These are phyloP conservation scores for Rubus idaeus DNA, from an alignment of 306 rosid genomes.

Conservation along the genomic window DNA sequence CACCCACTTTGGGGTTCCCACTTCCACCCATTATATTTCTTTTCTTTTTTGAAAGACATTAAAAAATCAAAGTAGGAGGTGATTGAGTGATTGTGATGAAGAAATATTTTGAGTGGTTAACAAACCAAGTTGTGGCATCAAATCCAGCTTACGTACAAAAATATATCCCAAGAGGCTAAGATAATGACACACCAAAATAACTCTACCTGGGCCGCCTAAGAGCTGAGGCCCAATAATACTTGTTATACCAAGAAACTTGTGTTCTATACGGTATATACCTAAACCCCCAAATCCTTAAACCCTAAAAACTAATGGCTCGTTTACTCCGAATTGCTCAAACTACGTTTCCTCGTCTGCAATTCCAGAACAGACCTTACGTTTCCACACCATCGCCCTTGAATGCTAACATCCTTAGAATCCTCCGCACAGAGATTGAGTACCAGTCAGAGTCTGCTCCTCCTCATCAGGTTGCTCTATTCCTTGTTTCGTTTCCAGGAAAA, in stretches of 20 bases:
- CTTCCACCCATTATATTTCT: not conserved
- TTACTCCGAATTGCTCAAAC: constrained; percentile 43
- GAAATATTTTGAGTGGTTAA: too few species aligned
- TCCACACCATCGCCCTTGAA: constrained; percentile 58
- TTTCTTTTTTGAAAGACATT: not conserved
- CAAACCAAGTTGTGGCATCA: too few species aligned
- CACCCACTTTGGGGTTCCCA: not conserved
- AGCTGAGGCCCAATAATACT: not conserved
- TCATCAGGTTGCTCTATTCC: constrained; percentile 48
- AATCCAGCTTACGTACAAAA: too few species aligned
- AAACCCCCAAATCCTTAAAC: constrained; percentile 22
- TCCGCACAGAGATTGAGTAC: constrained; percentile 61
- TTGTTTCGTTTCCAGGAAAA: constrained; percentile 13
- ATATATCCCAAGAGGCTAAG: too few species aligned
- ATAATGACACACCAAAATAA: too few species aligned
- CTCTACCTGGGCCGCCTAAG: not conserved
- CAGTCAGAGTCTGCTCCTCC: constrained; percentile 64
- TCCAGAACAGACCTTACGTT: constrained; percentile 23
- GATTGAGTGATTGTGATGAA: not conserved
- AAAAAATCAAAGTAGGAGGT: not conserved
- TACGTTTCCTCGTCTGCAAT: constrained; percentile 21
- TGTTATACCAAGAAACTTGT: not conserved
- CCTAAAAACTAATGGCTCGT: constrained; percentile 42
- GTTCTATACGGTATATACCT: not conserved
- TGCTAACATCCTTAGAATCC: constrained; percentile 61